Evolutionary conservation across 2,329 filamentous ascomycete species (phyloP).

Genomic region (Mycocentrospora acerina): DNA sequence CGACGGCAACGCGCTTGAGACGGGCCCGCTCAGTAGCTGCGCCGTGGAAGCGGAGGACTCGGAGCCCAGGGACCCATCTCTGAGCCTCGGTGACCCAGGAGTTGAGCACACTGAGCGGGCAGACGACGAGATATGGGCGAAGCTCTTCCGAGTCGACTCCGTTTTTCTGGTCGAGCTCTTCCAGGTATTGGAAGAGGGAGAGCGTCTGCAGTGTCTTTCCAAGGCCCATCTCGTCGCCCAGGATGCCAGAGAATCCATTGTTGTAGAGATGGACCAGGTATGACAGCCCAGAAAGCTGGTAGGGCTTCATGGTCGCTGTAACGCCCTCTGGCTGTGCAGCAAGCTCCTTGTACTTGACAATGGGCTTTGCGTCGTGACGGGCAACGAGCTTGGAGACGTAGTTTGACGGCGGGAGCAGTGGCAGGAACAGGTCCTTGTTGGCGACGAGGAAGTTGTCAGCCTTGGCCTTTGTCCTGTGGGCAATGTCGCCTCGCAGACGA

Average conservation of each 20-base stretch:
- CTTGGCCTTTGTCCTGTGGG: constrained; percentile 45
- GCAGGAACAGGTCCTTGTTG: constrained; percentile 50
- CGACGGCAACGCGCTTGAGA: constrained; percentile 55
- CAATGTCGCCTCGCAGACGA: constrained; percentile 46
- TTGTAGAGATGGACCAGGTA: constrained; percentile 99
- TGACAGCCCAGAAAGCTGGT: constrained; percentile 94
- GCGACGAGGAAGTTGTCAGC: constrained; percentile 50
- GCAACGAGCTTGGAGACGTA: constrained; percentile 45
- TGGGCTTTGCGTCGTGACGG: constrained; percentile 18
- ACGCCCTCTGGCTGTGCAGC: constrained; percentile 49
- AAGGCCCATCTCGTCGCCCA: constrained; percentile 99
- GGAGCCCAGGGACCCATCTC: constrained; percentile 89
- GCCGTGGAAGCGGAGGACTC: constrained; percentile 91
- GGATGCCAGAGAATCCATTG: constrained; percentile 97
- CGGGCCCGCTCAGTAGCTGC: constrained; percentile 80
- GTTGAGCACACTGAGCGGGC: constrained; percentile 91
- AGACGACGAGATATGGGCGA: constrained; percentile 93
- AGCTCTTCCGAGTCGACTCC: constrained; percentile 58
- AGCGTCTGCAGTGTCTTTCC: constrained; percentile 99
- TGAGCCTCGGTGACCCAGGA: constrained; percentile 99
- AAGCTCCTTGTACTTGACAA: constrained; percentile 46
- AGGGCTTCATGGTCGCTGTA: constrained; percentile 75
- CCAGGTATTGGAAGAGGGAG: constrained; percentile 92
- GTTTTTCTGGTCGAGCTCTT: constrained; percentile 74
- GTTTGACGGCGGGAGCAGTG: constrained; percentile 48